Evolutionary conservation across 2,329 filamentous ascomycete genomes (phyloP), one percentile per base, ranked within the genome.

Genomic region (Colletotrichum sansevieriae): DNA sequence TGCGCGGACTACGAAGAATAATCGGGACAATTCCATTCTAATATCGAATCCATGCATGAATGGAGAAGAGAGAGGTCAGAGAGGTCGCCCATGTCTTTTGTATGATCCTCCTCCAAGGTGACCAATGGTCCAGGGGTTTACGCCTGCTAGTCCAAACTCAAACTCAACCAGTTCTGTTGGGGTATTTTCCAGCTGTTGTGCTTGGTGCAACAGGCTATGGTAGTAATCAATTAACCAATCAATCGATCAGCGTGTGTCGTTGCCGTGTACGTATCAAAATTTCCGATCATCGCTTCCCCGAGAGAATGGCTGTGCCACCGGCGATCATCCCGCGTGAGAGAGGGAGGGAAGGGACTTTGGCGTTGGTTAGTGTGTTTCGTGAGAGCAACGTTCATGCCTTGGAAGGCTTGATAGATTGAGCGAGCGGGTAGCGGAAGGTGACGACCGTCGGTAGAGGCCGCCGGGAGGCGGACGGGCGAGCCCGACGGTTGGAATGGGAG

Each of bases 241-340:
- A 59, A 25, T 47, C n/a, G 22, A 33, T 49, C 25, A 44, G 22
- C 43, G 59, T 41, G 22, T 52, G 29, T 18, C n/a, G 35, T 54
- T 44, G n/a, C 47, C 22, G 12, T 65, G 57, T 67, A 63, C 46
- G 52, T 54, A 46, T 33, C 1, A 15, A 43, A 33, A 43, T 54
- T 52, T 46, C 59, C 59, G 47, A 46, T 13, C 37, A 7, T 51
- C 44, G 51, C 41, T 46, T 65, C 61, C 59, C 65, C 65, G 47
- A 59, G 54, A 41, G 54, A n/a, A 13, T 29, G 65, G 65, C 54
- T 61, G 46, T 37, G 43, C 44, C 33, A 54, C 46, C 18, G 65
- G 39, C 39, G 39, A 59, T 58, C 61, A 59, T 59, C 62, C 65
- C 61, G 54, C 65, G 65, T 65, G 61, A 54, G 65, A 54, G 46